Conservation (phyloP, 306 rosid species). For the Acacia crassicarpa region DNA sequence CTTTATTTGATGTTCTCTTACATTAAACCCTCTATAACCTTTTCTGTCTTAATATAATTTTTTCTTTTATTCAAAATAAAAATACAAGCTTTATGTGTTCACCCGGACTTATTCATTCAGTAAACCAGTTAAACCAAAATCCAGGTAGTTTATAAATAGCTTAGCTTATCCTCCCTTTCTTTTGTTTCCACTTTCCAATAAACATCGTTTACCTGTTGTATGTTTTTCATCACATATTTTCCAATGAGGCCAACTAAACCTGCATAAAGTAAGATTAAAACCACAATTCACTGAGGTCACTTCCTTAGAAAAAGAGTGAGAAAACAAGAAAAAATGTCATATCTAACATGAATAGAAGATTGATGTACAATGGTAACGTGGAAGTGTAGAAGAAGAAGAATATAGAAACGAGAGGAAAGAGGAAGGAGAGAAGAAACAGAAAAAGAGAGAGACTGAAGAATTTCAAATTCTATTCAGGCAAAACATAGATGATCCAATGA, state of each 20-base stretch:
- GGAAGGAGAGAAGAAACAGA: too few relatives aligned
- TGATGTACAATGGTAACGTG: background rate
- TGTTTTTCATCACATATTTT: slow-evolving; percentile 36
- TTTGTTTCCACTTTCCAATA: slow-evolving; percentile 6
- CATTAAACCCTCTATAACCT: background rate
- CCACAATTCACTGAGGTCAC: slow-evolving; percentile 10
- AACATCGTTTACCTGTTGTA: slow-evolving; percentile 35
- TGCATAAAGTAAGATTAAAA: slow-evolving; percentile 28
- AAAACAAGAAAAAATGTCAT: background rate
- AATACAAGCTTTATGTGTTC: background rate
- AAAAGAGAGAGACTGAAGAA: too few relatives aligned
- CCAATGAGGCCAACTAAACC: slow-evolving; percentile 42
- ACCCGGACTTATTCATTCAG: background rate
- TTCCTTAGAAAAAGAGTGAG: background rate
- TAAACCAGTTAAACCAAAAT: background rate
- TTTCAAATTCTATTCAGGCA: too few relatives aligned
- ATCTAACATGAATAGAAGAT: background rate
- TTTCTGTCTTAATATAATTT: background rate
- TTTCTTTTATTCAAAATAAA: background rate
- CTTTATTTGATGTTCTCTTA: background rate
- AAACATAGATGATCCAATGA: too few relatives aligned
- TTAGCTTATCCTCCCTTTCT: background rate
- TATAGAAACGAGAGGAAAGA: too few relatives aligned
- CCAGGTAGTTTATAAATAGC: background rate
- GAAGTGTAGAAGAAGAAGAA: too few relatives aligned